phyloP scores from a whole-genome alignment of 1,139 yeast genomes.

The Suhomyces kunorum region DNA sequence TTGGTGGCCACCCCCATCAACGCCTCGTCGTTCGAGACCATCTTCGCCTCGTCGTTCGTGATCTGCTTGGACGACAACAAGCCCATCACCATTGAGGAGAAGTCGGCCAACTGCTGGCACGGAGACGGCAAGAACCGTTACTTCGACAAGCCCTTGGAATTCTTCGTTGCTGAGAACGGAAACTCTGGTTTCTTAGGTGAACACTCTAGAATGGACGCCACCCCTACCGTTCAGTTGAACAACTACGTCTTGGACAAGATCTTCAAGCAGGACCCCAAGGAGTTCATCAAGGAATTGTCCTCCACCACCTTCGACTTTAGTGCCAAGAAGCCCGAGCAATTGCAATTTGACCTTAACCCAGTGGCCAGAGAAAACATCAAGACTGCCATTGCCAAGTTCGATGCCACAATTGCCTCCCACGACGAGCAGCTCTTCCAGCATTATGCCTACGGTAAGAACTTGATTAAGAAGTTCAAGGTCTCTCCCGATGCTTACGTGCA shows the following conservation, averaged over 20 bases:
- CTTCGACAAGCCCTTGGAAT: conserved; percentile 90
- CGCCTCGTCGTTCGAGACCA: conserved; percentile 60
- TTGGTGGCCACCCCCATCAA: conserved; percentile 60
- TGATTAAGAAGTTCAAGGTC: conserved; percentile 65
- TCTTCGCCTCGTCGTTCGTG: conserved; percentile 78
- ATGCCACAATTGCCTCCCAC: conserved; percentile 52
- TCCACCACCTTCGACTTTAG: conserved; percentile 17
- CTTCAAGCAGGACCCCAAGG: conserved; percentile 43
- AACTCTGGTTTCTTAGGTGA: conserved; percentile 93
- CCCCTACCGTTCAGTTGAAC: conserved; percentile 89
- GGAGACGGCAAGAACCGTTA: conserved; percentile 90
- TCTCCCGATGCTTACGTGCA: conserved; percentile 82
- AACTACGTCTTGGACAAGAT: conserved; percentile 68
- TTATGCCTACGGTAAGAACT: conserved; percentile 69
- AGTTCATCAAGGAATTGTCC: conserved; percentile 30
- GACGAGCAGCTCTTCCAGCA: conserved; percentile 70
- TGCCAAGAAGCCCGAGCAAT: conserved; percentile 25
- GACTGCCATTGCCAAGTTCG: conserved; percentile 57
- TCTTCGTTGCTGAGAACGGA: conserved; percentile 79
- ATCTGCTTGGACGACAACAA: conserved; percentile 72
- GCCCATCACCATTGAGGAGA: conserved; percentile 82
- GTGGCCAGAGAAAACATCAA: conserved; percentile 53
- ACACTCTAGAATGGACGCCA: conserved; percentile 98
- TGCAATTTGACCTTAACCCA: conserved; percentile 53
- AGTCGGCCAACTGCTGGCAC: conserved; percentile 89